Conservation (phyloP, 345 rosid genomes). For the Boechera stricta region DNA sequence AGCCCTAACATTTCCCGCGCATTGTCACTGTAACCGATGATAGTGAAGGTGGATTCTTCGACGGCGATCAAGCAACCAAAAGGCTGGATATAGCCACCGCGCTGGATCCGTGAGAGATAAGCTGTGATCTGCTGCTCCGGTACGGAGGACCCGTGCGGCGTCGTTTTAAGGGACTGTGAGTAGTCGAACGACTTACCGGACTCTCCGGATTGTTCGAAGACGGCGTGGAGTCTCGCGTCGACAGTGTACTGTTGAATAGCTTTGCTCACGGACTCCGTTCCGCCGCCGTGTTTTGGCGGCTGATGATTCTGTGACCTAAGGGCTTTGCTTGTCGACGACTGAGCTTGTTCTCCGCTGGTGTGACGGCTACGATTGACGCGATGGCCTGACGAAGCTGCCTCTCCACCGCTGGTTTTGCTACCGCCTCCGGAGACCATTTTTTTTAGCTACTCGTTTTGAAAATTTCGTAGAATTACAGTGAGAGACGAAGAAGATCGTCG, state of each 20-base stretch:
- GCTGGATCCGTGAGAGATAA: conserved; percentile 81
- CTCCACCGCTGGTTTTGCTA: background rate
- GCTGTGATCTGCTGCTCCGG: conserved; percentile 84
- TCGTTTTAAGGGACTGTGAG: conserved; percentile 70
- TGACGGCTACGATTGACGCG: conserved; percentile 15
- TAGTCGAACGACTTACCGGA: conserved; percentile 90
- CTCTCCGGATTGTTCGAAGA: conserved; percentile 86
- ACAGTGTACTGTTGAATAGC: conserved; percentile 94
- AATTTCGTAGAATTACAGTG: conserved; percentile 1
- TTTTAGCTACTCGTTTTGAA: background rate
- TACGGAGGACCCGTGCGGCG: conserved; percentile 54
- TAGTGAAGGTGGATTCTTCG: conserved; percentile 66
- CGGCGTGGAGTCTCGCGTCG: conserved; percentile 94
- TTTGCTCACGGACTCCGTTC: conserved; percentile 69
- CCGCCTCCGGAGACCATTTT: conserved; percentile 30
- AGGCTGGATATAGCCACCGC: conserved; percentile 89
- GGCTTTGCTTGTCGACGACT: conserved; percentile 58
- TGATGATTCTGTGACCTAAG: conserved; percentile 39
- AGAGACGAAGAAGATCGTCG: background rate
- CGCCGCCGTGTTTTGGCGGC: conserved; percentile 23
- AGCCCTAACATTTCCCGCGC: conserved; percentile 83
- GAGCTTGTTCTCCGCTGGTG: conserved; percentile 42
- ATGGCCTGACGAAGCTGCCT: conserved; percentile 24
- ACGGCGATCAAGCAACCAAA: conserved; percentile 87
- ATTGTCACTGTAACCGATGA: conserved; percentile 81